Evolutionary conservation across 2,329 filamentous ascomycete genomes (phyloP).

Genomic region (Madurella fahalii): DNA sequence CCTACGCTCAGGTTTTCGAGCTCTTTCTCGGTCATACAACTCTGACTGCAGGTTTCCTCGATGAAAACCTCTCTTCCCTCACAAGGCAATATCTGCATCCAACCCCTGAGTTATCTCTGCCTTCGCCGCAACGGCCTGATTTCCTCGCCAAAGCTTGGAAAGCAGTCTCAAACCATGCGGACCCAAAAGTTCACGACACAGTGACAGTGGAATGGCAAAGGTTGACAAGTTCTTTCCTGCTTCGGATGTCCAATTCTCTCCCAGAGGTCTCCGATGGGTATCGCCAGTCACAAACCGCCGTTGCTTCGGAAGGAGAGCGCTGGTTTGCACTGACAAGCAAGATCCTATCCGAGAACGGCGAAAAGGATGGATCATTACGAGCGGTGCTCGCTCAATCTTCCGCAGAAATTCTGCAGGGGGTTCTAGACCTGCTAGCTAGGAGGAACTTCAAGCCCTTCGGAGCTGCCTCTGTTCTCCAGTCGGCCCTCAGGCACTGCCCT

Average conservation of each 20-base stretch:
- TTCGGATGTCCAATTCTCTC: constrained; percentile 67
- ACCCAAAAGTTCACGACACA: constrained; percentile 42
- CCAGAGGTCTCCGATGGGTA: constrained; percentile 80
- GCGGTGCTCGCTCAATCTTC: constrained; percentile 28
- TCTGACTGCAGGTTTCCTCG: constrained; percentile 41
- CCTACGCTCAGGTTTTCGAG: constrained; percentile 64
- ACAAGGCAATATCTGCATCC: constrained; percentile 52
- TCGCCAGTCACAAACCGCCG: constrained; percentile 63
- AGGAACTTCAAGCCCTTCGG: constrained; percentile 57
- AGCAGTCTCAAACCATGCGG: constrained; percentile 39
- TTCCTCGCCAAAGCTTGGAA: constrained; percentile 47
- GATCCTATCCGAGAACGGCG: constrained; percentile 36
- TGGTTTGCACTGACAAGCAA: constrained; percentile 59
- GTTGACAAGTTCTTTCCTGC: constrained; percentile 58
- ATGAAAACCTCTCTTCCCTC: constrained; percentile 50
- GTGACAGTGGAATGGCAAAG: constrained; percentile 58
- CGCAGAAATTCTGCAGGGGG: constrained; percentile 33
- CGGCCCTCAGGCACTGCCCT: constrained; percentile 38
- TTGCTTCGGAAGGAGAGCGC: constrained; percentile 62
- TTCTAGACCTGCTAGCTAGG: constrained; percentile 42
- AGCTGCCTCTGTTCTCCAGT: constrained; percentile 44
- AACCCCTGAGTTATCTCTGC: constrained; percentile 38
- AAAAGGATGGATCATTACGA: background rate
- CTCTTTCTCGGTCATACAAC: constrained; percentile 47
- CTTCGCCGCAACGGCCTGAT: constrained; percentile 31